Evolutionary conservation across 2,329 filamentous ascomycete genomes (phyloP).

Genomic region (Cladobotryum mycophilum): DNA sequence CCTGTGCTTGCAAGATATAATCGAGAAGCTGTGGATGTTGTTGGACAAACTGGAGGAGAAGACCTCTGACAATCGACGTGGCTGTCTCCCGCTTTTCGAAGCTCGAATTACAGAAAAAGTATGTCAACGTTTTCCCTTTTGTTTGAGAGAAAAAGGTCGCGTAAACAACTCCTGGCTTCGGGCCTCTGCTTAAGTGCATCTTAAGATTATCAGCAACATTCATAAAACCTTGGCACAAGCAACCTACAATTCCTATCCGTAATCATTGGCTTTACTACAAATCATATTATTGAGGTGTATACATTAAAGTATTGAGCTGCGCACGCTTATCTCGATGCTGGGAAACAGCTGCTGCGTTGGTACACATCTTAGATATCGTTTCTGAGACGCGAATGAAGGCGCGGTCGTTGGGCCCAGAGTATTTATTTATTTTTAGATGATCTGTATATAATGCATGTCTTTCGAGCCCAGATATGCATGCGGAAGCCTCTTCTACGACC

Average conservation of each 20-base stretch:
- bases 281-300: neutral
- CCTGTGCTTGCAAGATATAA: too few relatives aligned
- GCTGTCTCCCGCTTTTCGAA: conserved; percentile 18
- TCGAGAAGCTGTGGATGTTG: too few relatives aligned
- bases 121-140: conserved; percentile 13
- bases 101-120: conserved; percentile 21
- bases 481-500: conserved; percentile 9
- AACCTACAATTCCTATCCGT: neutral
- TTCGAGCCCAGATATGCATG: conserved; percentile 3
- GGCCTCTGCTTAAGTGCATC: neutral
- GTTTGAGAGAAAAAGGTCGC: conserved; percentile 13
- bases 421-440: conserved; percentile 10
- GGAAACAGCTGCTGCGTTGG: neutral
- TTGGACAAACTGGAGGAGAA: conserved; percentile 10
- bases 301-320: neutral
- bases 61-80: conserved; percentile 18
- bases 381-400: conserved; percentile 2
- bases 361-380: conserved; percentile 5
- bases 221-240: neutral
- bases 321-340: neutral
- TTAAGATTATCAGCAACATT: neutral
- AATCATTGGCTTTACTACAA: neutral
- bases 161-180: conserved; percentile 13
- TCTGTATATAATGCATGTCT: conserved; percentile 5
- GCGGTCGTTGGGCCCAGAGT: conserved; percentile 3